Evolutionary conservation across 2,329 filamentous ascomycete species (phyloP).

Genomic region (Botrytis porri): DNA sequence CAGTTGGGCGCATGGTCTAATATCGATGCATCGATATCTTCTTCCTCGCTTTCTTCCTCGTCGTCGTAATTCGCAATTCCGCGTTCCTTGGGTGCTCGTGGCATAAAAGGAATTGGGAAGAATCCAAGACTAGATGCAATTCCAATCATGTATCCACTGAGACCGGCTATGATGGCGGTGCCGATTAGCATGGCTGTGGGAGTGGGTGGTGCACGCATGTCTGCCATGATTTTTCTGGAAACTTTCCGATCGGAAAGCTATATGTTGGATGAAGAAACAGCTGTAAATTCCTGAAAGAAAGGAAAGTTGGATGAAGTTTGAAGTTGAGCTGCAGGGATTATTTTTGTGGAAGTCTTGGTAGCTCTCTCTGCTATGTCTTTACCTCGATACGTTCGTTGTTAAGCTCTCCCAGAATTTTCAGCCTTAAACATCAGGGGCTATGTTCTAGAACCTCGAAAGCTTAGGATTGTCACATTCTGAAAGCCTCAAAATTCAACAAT

Average conservation of each 20-base stretch:
- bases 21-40: constrained; percentile 57
- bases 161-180: constrained; percentile 69
- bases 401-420: neutral
- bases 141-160: constrained; percentile 79
- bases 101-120: constrained; percentile 53
- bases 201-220: constrained; percentile 32
- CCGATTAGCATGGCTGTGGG: constrained; percentile 59
- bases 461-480: neutral
- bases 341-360: constrained; percentile 1
- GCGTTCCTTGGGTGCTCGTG: constrained; percentile 39
- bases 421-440: neutral
- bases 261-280: neutral
- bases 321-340: neutral
- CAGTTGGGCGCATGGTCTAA: constrained; percentile 68
- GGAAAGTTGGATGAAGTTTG: neutral
- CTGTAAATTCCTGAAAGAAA: neutral
- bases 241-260: neutral
- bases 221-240: constrained; percentile 30
- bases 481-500: constrained; percentile 9
- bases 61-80: constrained; percentile 55
- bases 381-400: neutral
- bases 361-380: neutral
- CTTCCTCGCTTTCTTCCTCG: constrained; percentile 66
- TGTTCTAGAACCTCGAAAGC: neutral
- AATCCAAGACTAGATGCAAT: constrained; percentile 69